phyloP scores from a whole-genome alignment of 192 early-diverging fungal species.

The Gamsiella multidivaricata region DNA sequence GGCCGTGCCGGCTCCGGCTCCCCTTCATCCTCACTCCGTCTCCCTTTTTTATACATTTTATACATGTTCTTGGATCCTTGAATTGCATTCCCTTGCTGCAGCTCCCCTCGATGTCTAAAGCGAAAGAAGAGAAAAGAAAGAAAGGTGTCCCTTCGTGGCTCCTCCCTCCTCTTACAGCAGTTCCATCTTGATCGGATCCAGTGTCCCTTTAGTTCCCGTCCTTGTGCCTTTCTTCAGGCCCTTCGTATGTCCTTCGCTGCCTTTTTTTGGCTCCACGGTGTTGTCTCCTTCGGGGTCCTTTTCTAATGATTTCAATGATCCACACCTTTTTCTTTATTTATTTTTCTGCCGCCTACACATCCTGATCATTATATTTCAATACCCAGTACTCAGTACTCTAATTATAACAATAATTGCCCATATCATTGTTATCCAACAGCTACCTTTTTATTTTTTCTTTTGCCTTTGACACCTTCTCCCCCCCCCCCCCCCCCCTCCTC shows the following conservation, averaged over 20 bases:
- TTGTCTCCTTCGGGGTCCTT: neutral
- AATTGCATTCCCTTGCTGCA: slow-evolving; percentile 2
- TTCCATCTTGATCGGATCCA: slow-evolving; percentile 32
- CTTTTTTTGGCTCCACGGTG: neutral
- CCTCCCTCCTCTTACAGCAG: slow-evolving; percentile 23
- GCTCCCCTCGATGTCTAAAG: slow-evolving; percentile 9
- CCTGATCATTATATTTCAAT: neutral
- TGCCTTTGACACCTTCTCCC: neutral
- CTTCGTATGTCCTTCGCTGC: neutral
- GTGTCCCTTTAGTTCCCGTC: neutral
- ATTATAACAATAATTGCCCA: neutral
- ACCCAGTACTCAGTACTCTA: slow-evolving; percentile 1
- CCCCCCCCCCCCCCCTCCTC: neutral
- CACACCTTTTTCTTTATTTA: neutral
- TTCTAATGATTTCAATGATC: slow-evolving; percentile 6
- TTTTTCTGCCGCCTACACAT: no score
- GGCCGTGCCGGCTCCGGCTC: neutral
- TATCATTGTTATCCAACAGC: no score
- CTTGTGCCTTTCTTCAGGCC: neutral
- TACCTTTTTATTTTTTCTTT: neutral
- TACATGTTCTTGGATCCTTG: neutral
- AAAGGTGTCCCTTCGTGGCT: slow-evolving; percentile 20
- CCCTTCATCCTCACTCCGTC: neutral
- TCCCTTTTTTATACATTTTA: neutral
- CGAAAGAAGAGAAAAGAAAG: slow-evolving; percentile 10